These are phyloP conservation scores for Zangia roseola DNA, from an alignment of 768 basidiomycete genomes.

Conservation along the genomic window DNA sequence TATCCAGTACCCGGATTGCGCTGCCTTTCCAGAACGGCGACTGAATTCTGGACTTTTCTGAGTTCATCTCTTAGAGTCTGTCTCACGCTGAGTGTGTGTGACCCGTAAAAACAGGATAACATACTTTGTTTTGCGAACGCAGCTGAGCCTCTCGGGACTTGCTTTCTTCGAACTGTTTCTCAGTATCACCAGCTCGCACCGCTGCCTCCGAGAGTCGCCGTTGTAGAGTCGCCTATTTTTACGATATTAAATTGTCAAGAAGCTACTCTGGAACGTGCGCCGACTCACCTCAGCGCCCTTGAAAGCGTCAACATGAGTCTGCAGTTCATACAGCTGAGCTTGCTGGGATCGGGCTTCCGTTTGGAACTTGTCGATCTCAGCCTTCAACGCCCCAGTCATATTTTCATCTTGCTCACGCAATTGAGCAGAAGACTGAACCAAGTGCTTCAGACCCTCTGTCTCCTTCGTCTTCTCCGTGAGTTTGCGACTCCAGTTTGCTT, in stretches of 20 bases:
- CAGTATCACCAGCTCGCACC: slow-evolving; percentile 49
- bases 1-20: slow-evolving; percentile 94
- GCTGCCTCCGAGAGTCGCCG: slow-evolving; percentile 49
- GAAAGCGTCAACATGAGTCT: slow-evolving; percentile 45
- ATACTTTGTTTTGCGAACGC: slow-evolving; percentile 76
- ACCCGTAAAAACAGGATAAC: slow-evolving; percentile 4
- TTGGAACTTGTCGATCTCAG: slow-evolving; percentile 52
- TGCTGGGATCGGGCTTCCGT: slow-evolving; percentile 49
- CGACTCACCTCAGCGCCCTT: slow-evolving; percentile 63
- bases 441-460: slow-evolving; percentile 64
- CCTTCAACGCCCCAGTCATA: slow-evolving; percentile 47
- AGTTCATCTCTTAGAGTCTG: slow-evolving; percentile 92
- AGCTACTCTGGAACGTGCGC: not conserved
- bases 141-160: slow-evolving; percentile 69
- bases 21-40: slow-evolving; percentile 83
- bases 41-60: slow-evolving; percentile 92
- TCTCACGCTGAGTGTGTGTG: slow-evolving; percentile 8
- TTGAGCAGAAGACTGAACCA: slow-evolving; percentile 56
- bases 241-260: slow-evolving; percentile 1
- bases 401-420: slow-evolving; percentile 60
- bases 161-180: slow-evolving; percentile 71
- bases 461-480: slow-evolving; percentile 77
- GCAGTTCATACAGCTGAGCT: slow-evolving; percentile 55
- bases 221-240: slow-evolving; percentile 43
- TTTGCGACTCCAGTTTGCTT: slow-evolving; percentile 87